Conservation (phyloP, 768 basidiomycete genomes). For the Tulasnella calospora region DNA sequence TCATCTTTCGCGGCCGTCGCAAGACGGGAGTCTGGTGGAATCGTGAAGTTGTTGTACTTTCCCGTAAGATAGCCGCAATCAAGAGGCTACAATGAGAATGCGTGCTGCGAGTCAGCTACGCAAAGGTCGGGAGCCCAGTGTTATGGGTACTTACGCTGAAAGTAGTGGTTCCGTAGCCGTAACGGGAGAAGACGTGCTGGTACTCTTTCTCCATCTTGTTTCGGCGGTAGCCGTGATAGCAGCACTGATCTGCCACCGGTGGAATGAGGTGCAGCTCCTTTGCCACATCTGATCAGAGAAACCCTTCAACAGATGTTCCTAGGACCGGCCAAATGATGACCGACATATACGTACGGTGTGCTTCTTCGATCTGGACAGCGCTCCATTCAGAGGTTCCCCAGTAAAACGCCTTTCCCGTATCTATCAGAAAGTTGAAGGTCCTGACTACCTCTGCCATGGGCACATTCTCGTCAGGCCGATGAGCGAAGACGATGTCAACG, state of each 20-base stretch:
- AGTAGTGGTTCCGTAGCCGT: neutral
- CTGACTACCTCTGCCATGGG: slow-evolving; percentile 62
- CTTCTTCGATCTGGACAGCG: slow-evolving; percentile 63
- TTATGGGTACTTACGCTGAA: neutral
- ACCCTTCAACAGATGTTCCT: neutral
- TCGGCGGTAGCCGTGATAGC: slow-evolving; percentile 44
- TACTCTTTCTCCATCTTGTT: slow-evolving; percentile 69
- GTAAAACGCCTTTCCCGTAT: slow-evolving; percentile 58
- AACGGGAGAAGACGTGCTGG: slow-evolving; percentile 39
- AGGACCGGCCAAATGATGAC: neutral
- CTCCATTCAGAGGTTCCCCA: slow-evolving; percentile 80
- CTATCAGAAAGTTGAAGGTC: slow-evolving; percentile 73
- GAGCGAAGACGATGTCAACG: slow-evolving; percentile 66
- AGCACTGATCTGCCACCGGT: slow-evolving; percentile 73
- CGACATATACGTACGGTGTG: slow-evolving; percentile 45
- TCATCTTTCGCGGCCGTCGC: slow-evolving; percentile 46
- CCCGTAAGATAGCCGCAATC: slow-evolving; percentile 72
- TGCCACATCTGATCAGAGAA: slow-evolving; percentile 53
- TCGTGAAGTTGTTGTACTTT: slow-evolving; percentile 46
- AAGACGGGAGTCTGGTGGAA: slow-evolving; percentile 69
- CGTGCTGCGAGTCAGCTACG: slow-evolving; percentile 49
- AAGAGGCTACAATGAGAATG: slow-evolving; percentile 69
- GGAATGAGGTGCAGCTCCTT: slow-evolving; percentile 58
- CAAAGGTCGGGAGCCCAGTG: neutral
- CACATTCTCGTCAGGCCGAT: slow-evolving; percentile 49